Conservation (phyloP, 805 yeast species). For the Candida berthetii region DNA sequence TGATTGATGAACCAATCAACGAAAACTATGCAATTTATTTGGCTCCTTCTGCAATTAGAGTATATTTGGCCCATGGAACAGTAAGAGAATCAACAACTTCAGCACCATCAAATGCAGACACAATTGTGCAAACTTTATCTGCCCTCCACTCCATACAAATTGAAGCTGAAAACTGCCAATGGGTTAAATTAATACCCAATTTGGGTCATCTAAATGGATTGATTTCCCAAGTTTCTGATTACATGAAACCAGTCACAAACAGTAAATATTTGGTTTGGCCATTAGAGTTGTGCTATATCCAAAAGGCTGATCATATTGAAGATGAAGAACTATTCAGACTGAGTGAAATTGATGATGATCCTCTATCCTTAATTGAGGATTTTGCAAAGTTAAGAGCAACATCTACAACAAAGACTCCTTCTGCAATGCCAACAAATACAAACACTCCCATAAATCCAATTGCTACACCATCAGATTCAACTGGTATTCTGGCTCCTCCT, state of each 20-base stretch:
- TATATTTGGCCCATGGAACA: slow-evolving; percentile 30
- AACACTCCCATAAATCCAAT: slow-evolving; percentile 16
- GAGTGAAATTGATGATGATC: slow-evolving; percentile 15
- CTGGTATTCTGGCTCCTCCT: not conserved
- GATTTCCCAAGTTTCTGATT: slow-evolving; percentile 56
- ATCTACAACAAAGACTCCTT: slow-evolving; percentile 30
- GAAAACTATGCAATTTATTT: slow-evolving; percentile 36
- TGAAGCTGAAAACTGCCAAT: slow-evolving; percentile 21
- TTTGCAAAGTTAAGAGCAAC: slow-evolving; percentile 31
- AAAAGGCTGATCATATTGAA: slow-evolving; percentile 26
- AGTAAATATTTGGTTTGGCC: slow-evolving; percentile 70
- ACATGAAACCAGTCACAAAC: slow-evolving; percentile 42
- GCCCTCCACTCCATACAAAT: slow-evolving; percentile 25
- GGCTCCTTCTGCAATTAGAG: slow-evolving; percentile 52
- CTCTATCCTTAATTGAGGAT: slow-evolving; percentile 31
- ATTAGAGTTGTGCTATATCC: slow-evolving; percentile 55
- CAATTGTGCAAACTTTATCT: slow-evolving; percentile 28
- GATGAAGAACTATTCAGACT: not conserved
- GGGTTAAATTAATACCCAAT: slow-evolving; percentile 70
- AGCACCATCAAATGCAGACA: slow-evolving; percentile 35
- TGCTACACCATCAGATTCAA: not conserved
- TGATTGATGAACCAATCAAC: slow-evolving; percentile 16
- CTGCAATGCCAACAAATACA: slow-evolving; percentile 16
- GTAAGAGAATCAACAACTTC: slow-evolving; percentile 27
- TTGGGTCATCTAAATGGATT: slow-evolving; percentile 62